phyloP scores from a whole-genome alignment of 768 basidiomycete species.

The Hemileccinum rubropunctum region DNA sequence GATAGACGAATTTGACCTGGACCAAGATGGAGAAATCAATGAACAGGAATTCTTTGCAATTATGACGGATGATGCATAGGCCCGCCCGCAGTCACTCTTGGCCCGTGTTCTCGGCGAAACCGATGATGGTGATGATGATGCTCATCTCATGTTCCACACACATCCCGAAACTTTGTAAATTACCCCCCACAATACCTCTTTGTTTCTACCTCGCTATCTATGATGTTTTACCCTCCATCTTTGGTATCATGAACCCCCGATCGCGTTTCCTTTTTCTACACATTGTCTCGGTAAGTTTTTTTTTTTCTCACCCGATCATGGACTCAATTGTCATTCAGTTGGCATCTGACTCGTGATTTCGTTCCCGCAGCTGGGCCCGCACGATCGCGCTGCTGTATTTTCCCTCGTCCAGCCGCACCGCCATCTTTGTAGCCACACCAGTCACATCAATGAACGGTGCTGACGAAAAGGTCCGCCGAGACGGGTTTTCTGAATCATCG shows the following conservation, averaged over 20 bases:
- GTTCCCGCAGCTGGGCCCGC: constrained; percentile 13
- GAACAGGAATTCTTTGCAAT: constrained; percentile 96
- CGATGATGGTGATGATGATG: no score
- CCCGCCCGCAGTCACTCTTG: not conserved
- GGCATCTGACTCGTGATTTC: constrained; percentile 12
- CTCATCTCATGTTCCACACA: no score
- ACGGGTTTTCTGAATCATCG: no score
- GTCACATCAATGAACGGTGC: no score
- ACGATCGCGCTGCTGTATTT: constrained; percentile 25
- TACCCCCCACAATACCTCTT: constrained; percentile 1
- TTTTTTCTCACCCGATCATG: constrained; percentile 22
- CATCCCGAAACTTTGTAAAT: constrained; percentile 3
- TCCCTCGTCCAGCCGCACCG: not conserved
- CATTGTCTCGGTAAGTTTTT: constrained; percentile 16
- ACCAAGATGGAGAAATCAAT: constrained; percentile 96
- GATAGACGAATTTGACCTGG: constrained; percentile 99
- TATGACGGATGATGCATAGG: constrained; percentile 87
- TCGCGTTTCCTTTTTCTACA: constrained; percentile 12
- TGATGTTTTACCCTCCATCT: not conserved
- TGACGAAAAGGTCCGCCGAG: no score
- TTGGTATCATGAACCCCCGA: constrained; percentile 18
- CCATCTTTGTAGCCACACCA: not conserved
- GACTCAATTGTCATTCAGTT: not conserved
- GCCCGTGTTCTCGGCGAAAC: not conserved
- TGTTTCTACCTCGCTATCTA: constrained; percentile 7